Evolutionary conservation across 345 rosid species (phyloP), one percentile per base, ranked within the genome.

Genomic region (Limnanthes douglasii): DNA sequence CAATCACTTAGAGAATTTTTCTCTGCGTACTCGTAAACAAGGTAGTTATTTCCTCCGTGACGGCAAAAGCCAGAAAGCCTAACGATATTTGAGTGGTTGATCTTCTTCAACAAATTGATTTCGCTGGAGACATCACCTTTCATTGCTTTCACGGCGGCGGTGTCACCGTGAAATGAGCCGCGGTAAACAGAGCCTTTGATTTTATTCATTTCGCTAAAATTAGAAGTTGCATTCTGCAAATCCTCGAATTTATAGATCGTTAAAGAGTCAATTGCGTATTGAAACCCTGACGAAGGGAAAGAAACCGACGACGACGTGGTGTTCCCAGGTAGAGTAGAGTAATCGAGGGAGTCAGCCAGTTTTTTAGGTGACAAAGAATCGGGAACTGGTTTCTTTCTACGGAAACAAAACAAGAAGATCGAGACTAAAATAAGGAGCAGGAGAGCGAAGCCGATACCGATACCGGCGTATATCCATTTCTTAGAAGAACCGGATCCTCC

Each of bases 41-140:
- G 93, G 48, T 74, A 83, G 6, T 95, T 67, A 39, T 66, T 70
- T 6, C 84, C 93, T 42, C 74, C 56, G 4, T 74, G 78, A 8
- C 76, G 41, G 35, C 97, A 83, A 57, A 76, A 74, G 21, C 97
- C 97, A 0, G 93, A 88, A 23, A 83, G 86, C 43, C 95, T 68
- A 37, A 83, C 54, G 47, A 88, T 69, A 51, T 76, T 83, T 13
- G 77, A 65, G 38, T 88, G 93, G 25, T 73, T 82, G 31, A 78
- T 73, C 65, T 56, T 73, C 72, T 77, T 82, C 51, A 88, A 36
- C 2, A 82, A 53, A 62, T 75, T 78, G 51, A 88, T 78, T 69
- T 82, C 95, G 8, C 56, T 46, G 3, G 95, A 78, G 2, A 71
- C 82, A 36, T 82, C 78, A 15, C 85, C 88, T 51, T 73, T 82